Evolutionary conservation across 208 protist species (phyloP).

Genomic region (Histomonas meleagridis): DNA sequence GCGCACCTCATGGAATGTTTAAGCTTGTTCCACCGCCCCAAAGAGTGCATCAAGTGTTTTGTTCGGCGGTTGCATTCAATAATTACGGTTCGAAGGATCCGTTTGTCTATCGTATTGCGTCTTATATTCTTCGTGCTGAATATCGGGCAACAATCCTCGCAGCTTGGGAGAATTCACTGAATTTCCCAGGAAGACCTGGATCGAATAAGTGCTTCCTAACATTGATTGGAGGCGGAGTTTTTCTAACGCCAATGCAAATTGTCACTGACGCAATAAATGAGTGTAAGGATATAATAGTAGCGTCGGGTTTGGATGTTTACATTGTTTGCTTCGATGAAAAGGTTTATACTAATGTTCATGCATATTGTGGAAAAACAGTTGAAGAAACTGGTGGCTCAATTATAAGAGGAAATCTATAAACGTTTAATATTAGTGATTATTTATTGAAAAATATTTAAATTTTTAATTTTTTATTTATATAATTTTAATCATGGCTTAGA

Average conservation of each 20-base stretch:
- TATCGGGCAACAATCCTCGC: neutral
- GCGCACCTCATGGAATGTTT: too few species aligned
- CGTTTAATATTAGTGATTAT: too few species aligned
- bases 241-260: neutral
- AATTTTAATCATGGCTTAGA: too few species aligned
- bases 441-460: too few species aligned
- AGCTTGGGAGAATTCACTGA: neutral
- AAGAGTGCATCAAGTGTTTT: conserved; percentile 12
- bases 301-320: neutral
- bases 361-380: too few species aligned
- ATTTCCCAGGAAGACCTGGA: neutral
- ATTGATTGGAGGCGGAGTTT: neutral
- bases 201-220: neutral
- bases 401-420: too few species aligned
- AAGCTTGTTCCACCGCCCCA: too few species aligned
- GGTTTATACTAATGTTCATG: too few species aligned
- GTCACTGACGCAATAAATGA: neutral
- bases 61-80: neutral
- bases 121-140: neutral
- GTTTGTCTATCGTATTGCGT: neutral
- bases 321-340: neutral
- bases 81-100: neutral
- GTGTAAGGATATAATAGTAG: neutral
- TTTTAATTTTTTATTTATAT: too few species aligned
- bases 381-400: too few species aligned